A percentile compares a stretch with the other conserved stretches of the same genome.
Conservation (phyloP, 345 rosid genomes). For the Sapria himalayana region DNA sequence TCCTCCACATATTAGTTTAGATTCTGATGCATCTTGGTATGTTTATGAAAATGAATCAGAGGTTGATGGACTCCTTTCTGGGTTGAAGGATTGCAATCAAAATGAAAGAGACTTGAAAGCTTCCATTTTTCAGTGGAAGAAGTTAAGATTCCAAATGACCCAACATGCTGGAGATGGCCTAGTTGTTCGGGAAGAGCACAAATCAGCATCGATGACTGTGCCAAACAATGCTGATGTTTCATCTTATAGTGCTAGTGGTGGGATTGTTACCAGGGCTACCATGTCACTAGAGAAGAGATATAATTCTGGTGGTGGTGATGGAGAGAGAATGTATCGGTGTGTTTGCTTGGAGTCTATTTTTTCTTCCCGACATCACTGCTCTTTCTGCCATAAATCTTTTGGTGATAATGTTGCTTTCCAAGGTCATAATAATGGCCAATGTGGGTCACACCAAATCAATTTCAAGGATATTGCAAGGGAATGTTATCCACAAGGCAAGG, state of each 20-base stretch:
- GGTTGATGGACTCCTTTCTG: slow-evolving; percentile 37
- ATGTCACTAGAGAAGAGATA: slow-evolving; percentile 43
- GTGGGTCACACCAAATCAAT: slow-evolving; percentile 28
- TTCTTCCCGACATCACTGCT: slow-evolving; percentile 65
- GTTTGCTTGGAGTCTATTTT: slow-evolving; percentile 69
- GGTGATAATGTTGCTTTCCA: slow-evolving; percentile 27
- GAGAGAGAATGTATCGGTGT: slow-evolving; percentile 47
- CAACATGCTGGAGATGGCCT: slow-evolving; percentile 15
- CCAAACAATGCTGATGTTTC: slow-evolving; percentile 9
- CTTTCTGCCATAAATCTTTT: slow-evolving; percentile 60
- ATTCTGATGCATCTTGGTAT: slow-evolving; percentile 30
- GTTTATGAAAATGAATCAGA: slow-evolving; percentile 56
- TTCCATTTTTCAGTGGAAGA: slow-evolving; percentile 39
- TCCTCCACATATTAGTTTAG: slow-evolving; percentile 11
- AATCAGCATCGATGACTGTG: slow-evolving; percentile 8
- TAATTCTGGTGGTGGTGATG: slow-evolving; percentile 31
- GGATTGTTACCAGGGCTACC: slow-evolving; percentile 49
- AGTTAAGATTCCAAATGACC: slow-evolving; percentile 28
- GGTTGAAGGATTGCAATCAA: slow-evolving; percentile 44
- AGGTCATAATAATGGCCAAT: slow-evolving; percentile 39
- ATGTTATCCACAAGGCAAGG: slow-evolving; percentile 23
- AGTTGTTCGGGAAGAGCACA: slow-evolving; percentile 15
- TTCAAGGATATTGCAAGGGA: slow-evolving; percentile 30
- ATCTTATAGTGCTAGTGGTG: slow-evolving; percentile 14
- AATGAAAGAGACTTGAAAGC: slow-evolving; percentile 67